Percentiles rank a stretch among this genome's conserved stretches.
phyloP scores from a whole-genome alignment of 805 yeast genomes.

The Ogataea corticis region DNA sequence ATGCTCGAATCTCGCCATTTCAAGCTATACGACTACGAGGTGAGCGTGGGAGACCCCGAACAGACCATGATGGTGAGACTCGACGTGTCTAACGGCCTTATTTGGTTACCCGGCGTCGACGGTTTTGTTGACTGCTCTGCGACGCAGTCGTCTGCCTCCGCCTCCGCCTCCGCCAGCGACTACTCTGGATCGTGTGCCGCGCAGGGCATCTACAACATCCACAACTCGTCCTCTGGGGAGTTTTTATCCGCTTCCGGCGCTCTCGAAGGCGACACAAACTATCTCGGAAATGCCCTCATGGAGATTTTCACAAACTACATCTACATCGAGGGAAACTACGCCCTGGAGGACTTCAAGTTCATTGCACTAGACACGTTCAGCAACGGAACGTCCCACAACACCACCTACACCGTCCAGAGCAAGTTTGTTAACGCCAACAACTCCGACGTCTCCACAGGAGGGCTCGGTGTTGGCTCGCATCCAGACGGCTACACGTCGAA shows the following conservation, averaged over 20 bases:
- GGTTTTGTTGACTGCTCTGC: slow-evolving; percentile 26
- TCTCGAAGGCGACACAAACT: background rate
- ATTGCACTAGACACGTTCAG: slow-evolving; percentile 4
- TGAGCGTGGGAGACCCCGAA: slow-evolving; percentile 27
- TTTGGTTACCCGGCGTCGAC: slow-evolving; percentile 33
- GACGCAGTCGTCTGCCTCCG: background rate
- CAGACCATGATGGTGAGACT: slow-evolving; percentile 29
- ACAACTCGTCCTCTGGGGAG: slow-evolving; percentile 22
- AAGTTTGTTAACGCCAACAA: slow-evolving; percentile 41
- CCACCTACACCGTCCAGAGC: slow-evolving; percentile 24
- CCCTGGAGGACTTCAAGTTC: slow-evolving; percentile 27
- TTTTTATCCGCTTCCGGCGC: slow-evolving; percentile 9
- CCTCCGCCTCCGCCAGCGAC: background rate
- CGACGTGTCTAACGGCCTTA: slow-evolving; percentile 30
- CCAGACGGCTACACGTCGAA: slow-evolving; percentile 24
- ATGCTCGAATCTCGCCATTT: slow-evolving; percentile 10
- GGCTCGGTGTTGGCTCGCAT: slow-evolving; percentile 46
- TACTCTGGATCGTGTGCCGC: slow-evolving; percentile 23
- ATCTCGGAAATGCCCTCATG: slow-evolving; percentile 16
- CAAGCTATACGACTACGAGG: slow-evolving; percentile 26
- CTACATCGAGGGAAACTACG: slow-evolving; percentile 26
- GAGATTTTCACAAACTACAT: slow-evolving; percentile 24
- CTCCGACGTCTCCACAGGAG: slow-evolving; percentile 42
- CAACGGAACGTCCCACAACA: slow-evolving; percentile 8
- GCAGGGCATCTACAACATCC: slow-evolving; percentile 26